Base-by-base conservation (phyloP, 768 basidiomycete genomes). In the Pluteus cervinus region DNA sequence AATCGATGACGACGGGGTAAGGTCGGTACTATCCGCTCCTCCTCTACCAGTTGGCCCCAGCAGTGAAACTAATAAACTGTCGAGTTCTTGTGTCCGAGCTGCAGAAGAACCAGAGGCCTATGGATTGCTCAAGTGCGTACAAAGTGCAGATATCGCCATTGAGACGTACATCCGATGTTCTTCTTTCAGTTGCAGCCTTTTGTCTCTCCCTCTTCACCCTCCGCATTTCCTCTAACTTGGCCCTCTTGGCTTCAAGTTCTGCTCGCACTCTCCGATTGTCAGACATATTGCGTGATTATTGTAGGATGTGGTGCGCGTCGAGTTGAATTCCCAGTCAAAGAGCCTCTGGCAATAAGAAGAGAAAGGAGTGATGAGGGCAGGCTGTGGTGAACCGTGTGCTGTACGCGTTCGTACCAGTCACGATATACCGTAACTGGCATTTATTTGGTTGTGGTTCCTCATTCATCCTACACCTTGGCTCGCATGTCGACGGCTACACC, bases 211-310 rank as follows among this genome's bases (percentile, higher is more conserved):
- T 79, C 30, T 90, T 74, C 4, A 82, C 84, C 56, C 82, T 75
- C 38, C 86, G 71, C 24, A 96, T 69, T 45, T 89, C 88, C 34
- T 79, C 87, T 23, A 97, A 79, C 60, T 90, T 92, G 8, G 79
- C 77, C 44, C 82, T 69, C 63, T 97, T 98, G 17, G 82, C 86
- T 58, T 91, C 90, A 42, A 97, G 86, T 62, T 96, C 92, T 52
- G 81, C 80, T 53, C 87, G 65, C n/a, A n/a, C n/a, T n/a, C n/a
- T n/a, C 33, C 89, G 73, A 60, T 74, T 74, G 49, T 81, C 76
- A 37, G 82, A 79, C 63, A 66, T 69, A 26, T 36, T 36, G 12
- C n/a, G n/a, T n/a, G n/a, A n/a, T n/a, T n/a, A n/a, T n/a, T n/a
- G n/a, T n/a, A n/a, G n/a, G n/a, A n/a, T n/a, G n/a, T n/a, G n/a